Conservation (phyloP, 1,284 basidiomycete genomes). For the Ganoderma lingzhi region DNA sequence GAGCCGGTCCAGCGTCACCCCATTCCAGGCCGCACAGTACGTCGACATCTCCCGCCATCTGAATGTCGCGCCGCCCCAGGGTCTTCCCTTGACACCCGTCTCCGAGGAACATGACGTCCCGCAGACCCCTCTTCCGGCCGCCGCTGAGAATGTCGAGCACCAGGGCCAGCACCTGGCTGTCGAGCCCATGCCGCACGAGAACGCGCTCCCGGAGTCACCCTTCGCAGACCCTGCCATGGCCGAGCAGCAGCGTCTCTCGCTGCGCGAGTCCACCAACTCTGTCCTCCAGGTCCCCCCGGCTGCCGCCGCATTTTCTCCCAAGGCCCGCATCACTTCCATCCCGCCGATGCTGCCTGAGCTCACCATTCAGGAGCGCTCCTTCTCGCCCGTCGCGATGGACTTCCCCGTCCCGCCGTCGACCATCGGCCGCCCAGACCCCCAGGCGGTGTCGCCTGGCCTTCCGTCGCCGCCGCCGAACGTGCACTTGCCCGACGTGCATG, state of each 20-base stretch:
- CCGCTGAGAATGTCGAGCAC: constrained; percentile 27
- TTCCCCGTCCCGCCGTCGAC: constrained; percentile 39
- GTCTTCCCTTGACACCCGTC: constrained; percentile 43
- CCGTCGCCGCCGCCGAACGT: constrained; percentile 37
- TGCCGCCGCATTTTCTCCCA: constrained; percentile 31
- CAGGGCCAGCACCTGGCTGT: constrained; percentile 23
- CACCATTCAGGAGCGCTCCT: constrained; percentile 41
- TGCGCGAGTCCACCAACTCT: constrained; percentile 43
- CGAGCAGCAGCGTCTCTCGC: constrained; percentile 36
- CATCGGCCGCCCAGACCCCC: constrained; percentile 33
- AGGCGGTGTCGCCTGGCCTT: constrained; percentile 37
- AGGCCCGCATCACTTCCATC: constrained; percentile 54
- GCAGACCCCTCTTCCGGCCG: constrained; percentile 16
- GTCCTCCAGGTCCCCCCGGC: constrained; percentile 54
- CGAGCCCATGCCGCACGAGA: constrained; percentile 24
- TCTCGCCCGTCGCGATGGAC: constrained; percentile 48
- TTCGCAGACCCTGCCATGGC: constrained; percentile 35
- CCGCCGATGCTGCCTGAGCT: constrained; percentile 67
- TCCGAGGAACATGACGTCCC: constrained; percentile 37
- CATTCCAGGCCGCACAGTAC: constrained; percentile 77
- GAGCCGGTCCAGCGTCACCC: constrained; percentile 70
- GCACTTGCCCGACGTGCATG: constrained; percentile 37
- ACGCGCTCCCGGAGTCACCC: constrained; percentile 34
- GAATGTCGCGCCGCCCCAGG: constrained; percentile 52
- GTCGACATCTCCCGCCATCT: constrained; percentile 69